Evolutionary conservation across 768 basidiomycete species (phyloP), one percentile per base, ranked within the genome.

Genomic region (Gymnopilus dilepis): DNA sequence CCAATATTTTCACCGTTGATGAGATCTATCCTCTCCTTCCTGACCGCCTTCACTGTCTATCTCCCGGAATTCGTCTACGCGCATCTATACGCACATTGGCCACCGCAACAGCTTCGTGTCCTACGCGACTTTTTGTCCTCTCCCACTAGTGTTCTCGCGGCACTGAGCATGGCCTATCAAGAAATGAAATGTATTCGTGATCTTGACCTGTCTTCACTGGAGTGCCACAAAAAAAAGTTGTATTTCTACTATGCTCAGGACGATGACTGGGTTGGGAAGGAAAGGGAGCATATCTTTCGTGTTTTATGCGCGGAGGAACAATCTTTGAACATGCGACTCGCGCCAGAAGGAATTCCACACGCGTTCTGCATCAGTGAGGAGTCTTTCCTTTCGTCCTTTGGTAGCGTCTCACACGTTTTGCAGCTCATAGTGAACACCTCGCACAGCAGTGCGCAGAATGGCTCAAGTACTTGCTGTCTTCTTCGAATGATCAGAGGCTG

Each of bases 311-410:
- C 75, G 4, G 72, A 78, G 30, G 58, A 58, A 43, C 71, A 61
- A 22, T 70, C 70, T 42, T 68, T 64, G 31, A 78, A 70, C 61
- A 73, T 86, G 30, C 79, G 81, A 24, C 78, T 82, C 65, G 85
- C 78, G 3, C 72, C 72, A 5, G 68, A 75, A 6, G 80, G 78
- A 31, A 79, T 90, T 37, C 88, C 87, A 2, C 91, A 92, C 70
- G 85, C 87, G 15, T 92, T 92, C 70, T 91, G 87, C 69, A 85
- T 93, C 52, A 84, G 88, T 91, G 64, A 68, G 87, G 78, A 24
- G 37, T 48, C n/a, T 33, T 13, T 28, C 38, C 22, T 21, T 41
- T 6, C 21, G 2, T 22, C 11, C 26, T 15, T 37, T 37, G n/a
- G n/a, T 47, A 4, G 26, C 3, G 15, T 17, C 15, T 33, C 21